Evolutionary conservation across 768 basidiomycete genomes (phyloP).

Genomic region (Boletus patriciae): DNA sequence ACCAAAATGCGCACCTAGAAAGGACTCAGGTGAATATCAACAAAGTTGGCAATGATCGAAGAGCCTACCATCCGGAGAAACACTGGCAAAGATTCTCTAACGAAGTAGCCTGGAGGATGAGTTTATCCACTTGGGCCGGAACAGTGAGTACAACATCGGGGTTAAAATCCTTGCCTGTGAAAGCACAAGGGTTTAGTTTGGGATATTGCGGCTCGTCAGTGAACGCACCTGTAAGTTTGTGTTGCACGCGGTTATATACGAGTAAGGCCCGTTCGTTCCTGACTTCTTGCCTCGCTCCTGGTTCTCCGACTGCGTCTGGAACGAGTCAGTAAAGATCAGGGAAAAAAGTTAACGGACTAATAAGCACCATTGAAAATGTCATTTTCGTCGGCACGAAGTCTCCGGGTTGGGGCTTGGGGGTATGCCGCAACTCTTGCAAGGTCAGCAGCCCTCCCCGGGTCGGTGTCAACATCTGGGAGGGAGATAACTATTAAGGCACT

Average conservation of each 20-base stretch:
- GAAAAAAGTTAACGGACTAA: constrained; percentile 13
- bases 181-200: not conserved
- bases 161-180: constrained; percentile 87
- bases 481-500: not conserved
- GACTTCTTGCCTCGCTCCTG: constrained; percentile 72
- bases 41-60: not conserved
- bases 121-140: constrained; percentile 83
- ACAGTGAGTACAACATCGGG: constrained; percentile 74
- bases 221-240: constrained; percentile 86
- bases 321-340: constrained; percentile 4
- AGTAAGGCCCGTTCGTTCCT: constrained; percentile 88
- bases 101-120: constrained; percentile 91
- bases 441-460: constrained; percentile 59
- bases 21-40: constrained; percentile 3
- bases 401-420: constrained; percentile 77
- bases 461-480: constrained; percentile 41
- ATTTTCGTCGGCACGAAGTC: constrained; percentile 87
- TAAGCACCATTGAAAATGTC: constrained; percentile 85
- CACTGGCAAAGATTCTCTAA: constrained; percentile 96
- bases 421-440: constrained; percentile 66
- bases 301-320: constrained; percentile 47
- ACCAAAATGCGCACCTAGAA: constrained; percentile 77
- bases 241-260: constrained; percentile 92
- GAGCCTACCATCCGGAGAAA: constrained; percentile 83
- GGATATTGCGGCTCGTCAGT: not conserved